Evolutionary conservation across 495 filamentous ascomycete species (phyloP).

Genomic region (Aspergillus coremiiformis): DNA sequence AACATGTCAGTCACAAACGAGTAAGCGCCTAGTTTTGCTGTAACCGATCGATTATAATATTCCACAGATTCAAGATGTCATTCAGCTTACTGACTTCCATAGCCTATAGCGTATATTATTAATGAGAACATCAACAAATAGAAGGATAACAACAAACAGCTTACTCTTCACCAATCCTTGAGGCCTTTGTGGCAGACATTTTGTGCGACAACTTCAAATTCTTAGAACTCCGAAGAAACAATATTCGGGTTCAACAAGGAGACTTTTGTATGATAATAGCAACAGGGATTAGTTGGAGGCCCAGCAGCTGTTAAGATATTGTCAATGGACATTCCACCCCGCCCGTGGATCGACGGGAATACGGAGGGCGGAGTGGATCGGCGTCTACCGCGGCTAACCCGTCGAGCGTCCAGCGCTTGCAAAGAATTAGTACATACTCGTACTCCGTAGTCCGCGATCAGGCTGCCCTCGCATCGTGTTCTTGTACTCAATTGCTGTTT

Average conservation of each 20-base stretch:
- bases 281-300: neutral
- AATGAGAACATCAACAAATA: constrained; percentile 1
- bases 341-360: constrained; percentile 13
- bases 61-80: neutral
- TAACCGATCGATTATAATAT: neutral
- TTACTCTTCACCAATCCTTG: constrained; percentile 95
- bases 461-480: neutral
- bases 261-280: neutral
- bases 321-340: constrained; percentile 13
- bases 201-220: neutral
- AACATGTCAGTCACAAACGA: neutral
- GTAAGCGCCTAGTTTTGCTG: neutral
- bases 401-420: constrained; percentile 1
- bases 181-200: constrained; percentile 75
- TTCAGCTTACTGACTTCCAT: constrained; percentile 77
- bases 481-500: neutral
- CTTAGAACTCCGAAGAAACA: neutral
- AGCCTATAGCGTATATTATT: constrained; percentile 50
- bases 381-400: constrained; percentile 19
- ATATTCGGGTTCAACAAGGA: neutral
- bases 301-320: neutral
- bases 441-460: too few relatives aligned
- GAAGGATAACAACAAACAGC: constrained; percentile 26
- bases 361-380: constrained; percentile 14
- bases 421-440: neutral